Base-by-base conservation (phyloP, 1,284 basidiomycete species). In the Microbotryum saponariae region DNA sequence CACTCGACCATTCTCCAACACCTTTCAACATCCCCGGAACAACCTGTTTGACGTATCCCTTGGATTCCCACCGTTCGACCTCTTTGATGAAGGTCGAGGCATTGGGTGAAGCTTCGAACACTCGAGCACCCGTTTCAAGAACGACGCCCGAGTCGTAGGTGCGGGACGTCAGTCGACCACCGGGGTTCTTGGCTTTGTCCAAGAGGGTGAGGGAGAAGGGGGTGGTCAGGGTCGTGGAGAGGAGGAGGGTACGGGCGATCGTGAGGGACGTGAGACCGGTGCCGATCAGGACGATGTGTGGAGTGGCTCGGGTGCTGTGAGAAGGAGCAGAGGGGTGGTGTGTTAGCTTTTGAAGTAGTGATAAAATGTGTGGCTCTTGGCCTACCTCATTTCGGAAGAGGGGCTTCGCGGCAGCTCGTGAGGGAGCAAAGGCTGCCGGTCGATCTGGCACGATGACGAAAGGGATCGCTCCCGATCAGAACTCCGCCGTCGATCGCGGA, bases 101-200 rank as follows among this genome's bases (percentile, higher is more conserved):
- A 6, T 10, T 14, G 7, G 42, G 37, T 21, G 51, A 37, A 8
- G 23, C 18, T 21, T 54, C 53, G 23, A 54, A 54, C 20, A 54
- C 37, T 7, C 53, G 53, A 25, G 53, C 53, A 8, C 53, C 53
- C 10, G 53, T 45, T 44, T 54, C 53, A 42, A 54, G 37, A 20
- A 45, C 37, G 53, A 54, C 53, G 37, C 53, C 53, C 12, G 53
- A 54, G 6, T 54, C 53, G 37, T 45, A 54, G 42, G 21, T 25
- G 8, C 53, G 53, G 7, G 53, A 25, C 1, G 53, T 54, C 9
- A 54, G 37, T 4, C 53, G 37, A 20, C 53, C 53, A 23, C 53
- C 53, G 5, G 53, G 53, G 7, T 44, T 23, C 23, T 42, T 44
- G 21, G 53, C 53, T 27, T 54, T 54, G 37, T 54, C 53, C 37